Conservation (phyloP, 352 stramenopile species). For the Aphanomyces astaci region DNA sequence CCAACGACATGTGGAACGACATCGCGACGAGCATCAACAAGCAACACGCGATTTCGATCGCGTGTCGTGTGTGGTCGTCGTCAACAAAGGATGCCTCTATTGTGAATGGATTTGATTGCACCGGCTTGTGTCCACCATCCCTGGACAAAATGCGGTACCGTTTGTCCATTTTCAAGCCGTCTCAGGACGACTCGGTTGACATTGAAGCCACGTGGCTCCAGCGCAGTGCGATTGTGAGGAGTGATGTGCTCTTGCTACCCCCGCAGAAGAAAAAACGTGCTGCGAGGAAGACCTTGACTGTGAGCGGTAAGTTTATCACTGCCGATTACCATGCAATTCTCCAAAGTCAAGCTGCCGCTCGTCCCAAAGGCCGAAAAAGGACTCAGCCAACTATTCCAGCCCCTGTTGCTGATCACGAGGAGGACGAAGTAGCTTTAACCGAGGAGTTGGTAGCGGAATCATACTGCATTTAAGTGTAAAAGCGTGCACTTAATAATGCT, state of each 20-base stretch:
- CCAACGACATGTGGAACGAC: neutral
- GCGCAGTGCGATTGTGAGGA: neutral
- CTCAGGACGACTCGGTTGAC: neutral
- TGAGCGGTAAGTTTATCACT: conserved; percentile 3
- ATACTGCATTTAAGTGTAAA: too few relatives aligned
- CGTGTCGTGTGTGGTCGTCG: neutral
- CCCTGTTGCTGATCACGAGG: too few relatives aligned
- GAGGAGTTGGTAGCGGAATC: too few relatives aligned
- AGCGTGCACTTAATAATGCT: too few relatives aligned
- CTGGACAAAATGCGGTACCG: neutral
- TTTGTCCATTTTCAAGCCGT: neutral
- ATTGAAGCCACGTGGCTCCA: neutral
- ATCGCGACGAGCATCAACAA: neutral
- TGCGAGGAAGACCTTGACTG: neutral
- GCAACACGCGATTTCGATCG: neutral
- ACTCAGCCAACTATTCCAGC: too few relatives aligned
- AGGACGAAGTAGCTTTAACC: too few relatives aligned
- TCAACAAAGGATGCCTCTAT: neutral
- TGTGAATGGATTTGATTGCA: neutral
- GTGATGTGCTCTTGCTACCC: neutral
- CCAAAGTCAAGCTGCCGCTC: neutral
- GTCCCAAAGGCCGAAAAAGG: neutral
- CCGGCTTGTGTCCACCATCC: neutral
- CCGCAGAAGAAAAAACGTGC: neutral
- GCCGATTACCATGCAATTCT: neutral